phyloP scores from a whole-genome alignment of 108 stramenopile genomes.

The Stephanodiscus minutulus region DNA sequence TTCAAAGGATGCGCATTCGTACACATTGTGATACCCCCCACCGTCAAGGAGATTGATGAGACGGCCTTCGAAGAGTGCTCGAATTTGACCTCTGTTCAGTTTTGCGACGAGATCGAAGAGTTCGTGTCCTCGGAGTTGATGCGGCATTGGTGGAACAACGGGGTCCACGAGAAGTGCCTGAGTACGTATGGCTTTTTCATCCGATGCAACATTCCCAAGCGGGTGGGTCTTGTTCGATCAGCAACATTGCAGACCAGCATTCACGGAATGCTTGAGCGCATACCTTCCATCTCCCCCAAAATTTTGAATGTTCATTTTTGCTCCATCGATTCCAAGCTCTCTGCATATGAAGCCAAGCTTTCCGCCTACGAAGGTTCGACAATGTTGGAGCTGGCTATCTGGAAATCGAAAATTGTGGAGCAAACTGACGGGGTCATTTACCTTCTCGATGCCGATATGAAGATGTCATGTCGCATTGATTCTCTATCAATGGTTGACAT shows the following conservation, averaged over 20 bases:
- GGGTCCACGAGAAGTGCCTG: background rate
- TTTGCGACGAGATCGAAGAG: constrained; percentile 4
- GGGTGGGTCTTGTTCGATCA: background rate
- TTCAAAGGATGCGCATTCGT: background rate
- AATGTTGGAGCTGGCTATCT: background rate
- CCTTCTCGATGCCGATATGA: background rate
- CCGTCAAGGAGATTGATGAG: too few relatives aligned
- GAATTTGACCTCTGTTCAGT: background rate
- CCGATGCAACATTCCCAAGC: background rate
- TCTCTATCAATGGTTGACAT: too few relatives aligned
- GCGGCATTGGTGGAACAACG: constrained; percentile 1
- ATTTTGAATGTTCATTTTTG: background rate
- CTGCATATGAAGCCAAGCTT: background rate
- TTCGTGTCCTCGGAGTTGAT: background rate
- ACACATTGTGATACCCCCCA: too few relatives aligned
- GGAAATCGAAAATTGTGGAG: too few relatives aligned
- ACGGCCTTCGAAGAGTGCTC: background rate
- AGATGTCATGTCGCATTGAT: too few relatives aligned
- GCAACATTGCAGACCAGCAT: background rate
- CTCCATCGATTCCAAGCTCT: background rate
- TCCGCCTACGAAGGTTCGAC: background rate
- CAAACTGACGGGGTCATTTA: too few relatives aligned
- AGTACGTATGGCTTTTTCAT: background rate
- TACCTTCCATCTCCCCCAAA: background rate
- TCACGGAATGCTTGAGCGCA: background rate